Percentiles rank a stretch among this genome's conserved stretches.
phyloP scores from a whole-genome alignment of 208 protist genomes.

The Leishmania amazonensis region DNA sequence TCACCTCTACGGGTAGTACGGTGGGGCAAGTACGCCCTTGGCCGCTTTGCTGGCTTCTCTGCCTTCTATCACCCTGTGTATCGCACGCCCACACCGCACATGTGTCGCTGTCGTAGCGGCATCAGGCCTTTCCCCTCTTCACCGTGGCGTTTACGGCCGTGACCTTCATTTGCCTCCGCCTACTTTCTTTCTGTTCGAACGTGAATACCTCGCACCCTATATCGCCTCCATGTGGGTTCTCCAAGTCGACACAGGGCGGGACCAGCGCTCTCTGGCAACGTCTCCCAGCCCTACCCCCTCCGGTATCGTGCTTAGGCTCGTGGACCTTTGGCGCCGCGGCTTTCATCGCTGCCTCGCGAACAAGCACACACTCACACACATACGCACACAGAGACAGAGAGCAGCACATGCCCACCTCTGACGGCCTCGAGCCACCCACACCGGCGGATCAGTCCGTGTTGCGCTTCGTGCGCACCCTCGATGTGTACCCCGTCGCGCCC shows the following conservation, averaged over 20 bases:
- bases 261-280: not conserved
- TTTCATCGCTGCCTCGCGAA: constrained; percentile 2
- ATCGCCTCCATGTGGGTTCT: not conserved
- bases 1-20: not conserved
- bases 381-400: not conserved
- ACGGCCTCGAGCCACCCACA: not conserved
- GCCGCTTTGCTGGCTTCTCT: not conserved
- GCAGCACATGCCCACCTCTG: not conserved
- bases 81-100: not conserved
- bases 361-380: not conserved
- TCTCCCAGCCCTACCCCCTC: not conserved
- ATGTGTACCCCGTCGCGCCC: constrained; percentile 25
- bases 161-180: not conserved
- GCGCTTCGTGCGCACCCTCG: constrained; percentile 27
- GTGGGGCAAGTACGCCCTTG: not conserved
- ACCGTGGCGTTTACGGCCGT: not conserved
- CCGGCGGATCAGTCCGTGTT: not conserved
- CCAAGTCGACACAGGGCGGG: not conserved
- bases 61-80: not conserved
- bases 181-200: not conserved
- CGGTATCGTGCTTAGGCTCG: not conserved
- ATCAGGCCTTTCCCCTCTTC: not conserved
- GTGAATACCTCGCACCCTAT: not conserved
- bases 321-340: too few relatives aligned
- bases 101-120: not conserved